A percentile compares a stretch with the other conserved stretches of the same genome.
Evolutionary conservation across 352 stramenopile genomes (phyloP).

Genomic region (Phytophthora pseudosyringae): DNA sequence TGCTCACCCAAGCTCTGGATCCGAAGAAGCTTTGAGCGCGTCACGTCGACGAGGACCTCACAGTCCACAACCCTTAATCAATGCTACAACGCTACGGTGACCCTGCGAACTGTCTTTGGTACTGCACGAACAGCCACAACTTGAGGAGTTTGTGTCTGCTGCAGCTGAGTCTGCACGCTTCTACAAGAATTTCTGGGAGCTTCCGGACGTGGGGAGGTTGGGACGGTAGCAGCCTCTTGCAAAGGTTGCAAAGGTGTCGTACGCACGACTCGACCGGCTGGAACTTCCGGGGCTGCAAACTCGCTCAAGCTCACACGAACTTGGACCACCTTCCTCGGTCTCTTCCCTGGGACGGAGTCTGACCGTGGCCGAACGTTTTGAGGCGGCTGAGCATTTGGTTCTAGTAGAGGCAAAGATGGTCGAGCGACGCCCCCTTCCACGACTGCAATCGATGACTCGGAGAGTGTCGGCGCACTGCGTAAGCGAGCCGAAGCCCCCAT

Average conservation of each 20-base stretch:
- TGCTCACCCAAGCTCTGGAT: constrained; percentile 67
- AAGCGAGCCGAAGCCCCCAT: constrained; percentile 18
- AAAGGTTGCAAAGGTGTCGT: neutral
- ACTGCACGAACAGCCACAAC: constrained; percentile 17
- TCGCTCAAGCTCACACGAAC: constrained; percentile 54
- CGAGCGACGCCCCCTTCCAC: neutral
- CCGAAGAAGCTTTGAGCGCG: constrained; percentile 40
- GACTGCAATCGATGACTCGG: neutral
- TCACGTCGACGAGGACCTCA: neutral
- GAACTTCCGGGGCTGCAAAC: constrained; percentile 13
- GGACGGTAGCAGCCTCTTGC: neutral
- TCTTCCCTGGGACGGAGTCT: constrained; percentile 15
- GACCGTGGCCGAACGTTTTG: neutral
- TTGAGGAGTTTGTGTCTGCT: constrained; percentile 11
- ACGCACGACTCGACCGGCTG: no score
- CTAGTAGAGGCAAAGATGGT: neutral
- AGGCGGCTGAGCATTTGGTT: neutral
- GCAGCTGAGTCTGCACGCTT: neutral
- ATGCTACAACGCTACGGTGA: constrained; percentile 49
- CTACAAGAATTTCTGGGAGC: neutral
- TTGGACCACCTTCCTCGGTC: constrained; percentile 47
- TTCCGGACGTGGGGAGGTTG: neutral
- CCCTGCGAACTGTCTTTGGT: constrained; percentile 41
- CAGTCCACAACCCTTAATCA: neutral
- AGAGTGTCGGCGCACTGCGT: neutral